Evolutionary conservation across 2,329 filamentous ascomycete genomes (phyloP).

Genomic region (Bipolaris gigantea): DNA sequence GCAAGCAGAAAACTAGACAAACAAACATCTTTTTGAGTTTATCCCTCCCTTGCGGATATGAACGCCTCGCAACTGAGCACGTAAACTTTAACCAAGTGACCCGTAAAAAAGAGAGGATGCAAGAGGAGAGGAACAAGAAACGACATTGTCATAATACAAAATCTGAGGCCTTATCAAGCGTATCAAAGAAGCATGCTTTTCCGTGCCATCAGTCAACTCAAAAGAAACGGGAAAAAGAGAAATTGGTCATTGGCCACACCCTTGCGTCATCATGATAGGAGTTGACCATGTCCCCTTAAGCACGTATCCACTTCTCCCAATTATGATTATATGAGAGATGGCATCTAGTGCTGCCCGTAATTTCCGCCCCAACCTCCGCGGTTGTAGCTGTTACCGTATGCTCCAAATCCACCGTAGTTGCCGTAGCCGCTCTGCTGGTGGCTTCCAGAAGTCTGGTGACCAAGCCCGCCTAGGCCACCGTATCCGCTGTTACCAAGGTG

Average conservation of each 20-base stretch:
- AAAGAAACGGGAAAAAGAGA: slow-evolving; percentile 21
- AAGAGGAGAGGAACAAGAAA: slow-evolving; percentile 32
- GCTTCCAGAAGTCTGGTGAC: slow-evolving; percentile 51
- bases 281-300: slow-evolving; percentile 26
- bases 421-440: slow-evolving; percentile 52
- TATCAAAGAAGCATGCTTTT: slow-evolving; percentile 32
- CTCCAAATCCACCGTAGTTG: slow-evolving; percentile 47
- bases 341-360: slow-evolving; percentile 47
- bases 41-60: slow-evolving; percentile 30
- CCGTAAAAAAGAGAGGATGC: slow-evolving; percentile 38
- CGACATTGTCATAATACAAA: slow-evolving; percentile 41
- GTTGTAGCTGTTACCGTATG: slow-evolving; percentile 46
- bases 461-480: slow-evolving; percentile 57
- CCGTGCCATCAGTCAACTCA: slow-evolving; percentile 30
- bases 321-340: slow-evolving; percentile 1
- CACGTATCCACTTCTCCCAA: slow-evolving; percentile 8
- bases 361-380: slow-evolving; percentile 56
- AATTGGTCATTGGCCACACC: slow-evolving; percentile 29
- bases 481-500: slow-evolving; percentile 55
- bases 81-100: slow-evolving; percentile 24
- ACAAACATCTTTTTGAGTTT: slow-evolving; percentile 26
- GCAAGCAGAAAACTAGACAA: slow-evolving; percentile 18
- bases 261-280: slow-evolving; percentile 22
- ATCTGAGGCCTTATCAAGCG: slow-evolving; percentile 27
- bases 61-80: slow-evolving; percentile 30